These are phyloP conservation scores for Leccinellum rugosiceps DNA, from an alignment of 768 basidiomycete genomes.

Conservation along the genomic window DNA sequence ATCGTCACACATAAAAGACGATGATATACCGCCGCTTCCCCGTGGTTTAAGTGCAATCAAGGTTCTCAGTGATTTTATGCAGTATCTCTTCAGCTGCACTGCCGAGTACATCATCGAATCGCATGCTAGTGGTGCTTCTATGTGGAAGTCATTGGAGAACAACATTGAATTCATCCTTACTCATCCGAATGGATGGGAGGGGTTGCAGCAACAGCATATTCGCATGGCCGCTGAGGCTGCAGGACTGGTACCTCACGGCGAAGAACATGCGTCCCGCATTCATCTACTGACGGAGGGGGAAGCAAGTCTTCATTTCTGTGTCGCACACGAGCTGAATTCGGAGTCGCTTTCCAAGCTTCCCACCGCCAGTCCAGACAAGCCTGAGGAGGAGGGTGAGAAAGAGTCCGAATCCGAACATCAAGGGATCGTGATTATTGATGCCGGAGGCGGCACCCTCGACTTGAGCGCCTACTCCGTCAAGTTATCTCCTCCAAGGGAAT, in stretches of 20 bases:
- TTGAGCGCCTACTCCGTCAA: slow-evolving; percentile 36
- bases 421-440: slow-evolving; percentile 43
- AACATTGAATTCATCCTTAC: slow-evolving; percentile 24
- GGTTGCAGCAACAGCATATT: slow-evolving; percentile 28
- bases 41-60: slow-evolving; percentile 15
- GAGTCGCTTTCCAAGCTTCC: slow-evolving; percentile 19
- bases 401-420: slow-evolving; percentile 32
- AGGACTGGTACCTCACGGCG: slow-evolving; percentile 16
- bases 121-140: slow-evolving; percentile 24
- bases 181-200: slow-evolving; percentile 34
- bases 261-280: slow-evolving; percentile 14
- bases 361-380: background rate
- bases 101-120: slow-evolving; percentile 20
- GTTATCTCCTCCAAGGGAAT: slow-evolving; percentile 14
- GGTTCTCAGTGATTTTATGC: slow-evolving; percentile 27
- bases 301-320: slow-evolving; percentile 35
- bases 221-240: slow-evolving; percentile 24
- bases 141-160: slow-evolving; percentile 25
- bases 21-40: slow-evolving; percentile 26
- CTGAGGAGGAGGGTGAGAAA: background rate
- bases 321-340: slow-evolving; percentile 39
- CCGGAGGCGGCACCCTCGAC: slow-evolving; percentile 41
- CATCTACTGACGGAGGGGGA: slow-evolving; percentile 28
- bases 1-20: slow-evolving; percentile 21
- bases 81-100: slow-evolving; percentile 25